Conservation (phyloP, 2,329 filamentous ascomycete species). For the Juglanconis oblonga region DNA sequence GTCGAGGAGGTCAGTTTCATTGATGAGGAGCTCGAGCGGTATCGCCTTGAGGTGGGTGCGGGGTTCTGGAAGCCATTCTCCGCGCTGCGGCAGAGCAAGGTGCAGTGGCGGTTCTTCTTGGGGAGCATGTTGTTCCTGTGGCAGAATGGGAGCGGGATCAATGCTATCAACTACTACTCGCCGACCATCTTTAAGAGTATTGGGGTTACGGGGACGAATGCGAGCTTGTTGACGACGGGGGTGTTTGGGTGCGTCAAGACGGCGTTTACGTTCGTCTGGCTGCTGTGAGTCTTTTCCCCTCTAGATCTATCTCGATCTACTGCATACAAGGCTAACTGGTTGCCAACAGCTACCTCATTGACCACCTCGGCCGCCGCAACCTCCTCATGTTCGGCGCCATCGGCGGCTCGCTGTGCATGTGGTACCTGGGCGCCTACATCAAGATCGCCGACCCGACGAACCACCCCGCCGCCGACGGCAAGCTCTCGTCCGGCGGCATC, state of each 20-base stretch:
- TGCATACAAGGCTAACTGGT: background rate
- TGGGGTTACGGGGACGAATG: slow-evolving; percentile 43
- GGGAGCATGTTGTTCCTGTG: slow-evolving; percentile 73
- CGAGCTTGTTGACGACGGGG: slow-evolving; percentile 60
- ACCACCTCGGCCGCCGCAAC: slow-evolving; percentile 51
- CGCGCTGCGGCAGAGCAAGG: slow-evolving; percentile 51
- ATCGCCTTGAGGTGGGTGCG: slow-evolving; percentile 59
- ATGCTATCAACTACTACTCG: slow-evolving; percentile 74
- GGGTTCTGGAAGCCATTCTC: slow-evolving; percentile 75
- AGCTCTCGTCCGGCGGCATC: slow-evolving; percentile 42
- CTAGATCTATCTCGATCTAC: slow-evolving; percentile 42
- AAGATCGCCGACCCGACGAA: slow-evolving; percentile 41
- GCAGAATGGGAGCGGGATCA: slow-evolving; percentile 76
- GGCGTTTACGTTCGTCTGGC: slow-evolving; percentile 63
- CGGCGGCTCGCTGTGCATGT: slow-evolving; percentile 61
- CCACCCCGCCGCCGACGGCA: slow-evolving; percentile 27
- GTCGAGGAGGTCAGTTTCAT: slow-evolving; percentile 70
- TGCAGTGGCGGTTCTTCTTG: slow-evolving; percentile 70
- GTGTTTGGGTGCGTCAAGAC: slow-evolving; percentile 79
- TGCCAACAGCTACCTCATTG: slow-evolving; percentile 52
- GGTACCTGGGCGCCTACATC: slow-evolving; percentile 62
- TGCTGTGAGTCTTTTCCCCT: slow-evolving; percentile 62
- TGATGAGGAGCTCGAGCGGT: slow-evolving; percentile 66
- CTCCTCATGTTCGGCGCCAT: slow-evolving; percentile 63
- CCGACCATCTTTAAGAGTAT: slow-evolving; percentile 63